Evolutionary conservation across 768 basidiomycete species (phyloP).

Genomic region (Mrakia blollopis): DNA sequence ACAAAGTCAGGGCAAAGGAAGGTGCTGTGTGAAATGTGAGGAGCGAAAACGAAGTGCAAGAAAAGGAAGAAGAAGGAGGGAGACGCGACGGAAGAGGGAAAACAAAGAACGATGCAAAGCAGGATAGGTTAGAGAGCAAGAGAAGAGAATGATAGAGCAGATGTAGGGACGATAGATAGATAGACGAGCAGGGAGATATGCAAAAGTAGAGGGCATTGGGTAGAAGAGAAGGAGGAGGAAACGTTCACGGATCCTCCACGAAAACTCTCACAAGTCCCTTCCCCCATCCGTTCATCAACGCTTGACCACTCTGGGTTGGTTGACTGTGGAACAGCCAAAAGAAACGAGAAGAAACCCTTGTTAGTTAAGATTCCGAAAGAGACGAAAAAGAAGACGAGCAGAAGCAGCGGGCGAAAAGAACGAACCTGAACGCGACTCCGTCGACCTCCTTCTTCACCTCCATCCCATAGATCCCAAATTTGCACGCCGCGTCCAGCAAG

Average conservation of each 20-base stretch:
- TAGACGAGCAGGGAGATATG: background rate
- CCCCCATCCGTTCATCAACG: conserved; percentile 27
- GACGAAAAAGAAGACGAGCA: background rate
- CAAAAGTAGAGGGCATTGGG: background rate
- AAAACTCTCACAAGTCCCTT: conserved; percentile 17
- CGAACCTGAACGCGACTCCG: conserved; percentile 36
- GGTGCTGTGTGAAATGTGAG: too few relatives aligned
- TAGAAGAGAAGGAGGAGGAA: too few relatives aligned
- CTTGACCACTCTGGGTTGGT: conserved; percentile 19
- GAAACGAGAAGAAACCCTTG: background rate
- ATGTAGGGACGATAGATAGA: background rate
- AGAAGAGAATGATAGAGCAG: background rate
- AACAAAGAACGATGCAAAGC: background rate
- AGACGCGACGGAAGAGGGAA: too few relatives aligned
- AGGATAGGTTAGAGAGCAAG: background rate
- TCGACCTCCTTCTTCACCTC: background rate
- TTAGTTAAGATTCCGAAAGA: conserved; percentile 58
- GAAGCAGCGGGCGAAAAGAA: background rate
- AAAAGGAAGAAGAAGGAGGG: too few relatives aligned
- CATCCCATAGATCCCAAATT: conserved; percentile 21
- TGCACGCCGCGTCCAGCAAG: conserved; percentile 13
- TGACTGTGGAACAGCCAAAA: conserved; percentile 13
- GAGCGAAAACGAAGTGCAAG: too few relatives aligned
- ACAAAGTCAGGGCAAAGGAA: too few relatives aligned
- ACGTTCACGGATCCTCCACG: conserved; percentile 41